phyloP scores from a whole-genome alignment of 352 stramenopile species.

The Phytophthora constricta region DNA sequence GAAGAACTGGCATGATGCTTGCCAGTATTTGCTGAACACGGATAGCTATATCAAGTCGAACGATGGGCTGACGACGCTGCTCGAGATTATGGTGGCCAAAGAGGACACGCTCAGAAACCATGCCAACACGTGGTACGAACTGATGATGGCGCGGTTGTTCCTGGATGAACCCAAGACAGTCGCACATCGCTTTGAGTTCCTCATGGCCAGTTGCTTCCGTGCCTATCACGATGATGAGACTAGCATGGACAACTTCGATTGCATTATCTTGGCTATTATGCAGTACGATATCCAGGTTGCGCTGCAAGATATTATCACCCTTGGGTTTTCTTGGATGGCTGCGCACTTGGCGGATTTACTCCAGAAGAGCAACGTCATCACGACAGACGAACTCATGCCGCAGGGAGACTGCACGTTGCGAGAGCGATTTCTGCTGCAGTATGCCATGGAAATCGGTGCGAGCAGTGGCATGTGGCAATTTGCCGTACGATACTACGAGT shows the following conservation, averaged over 20 bases:
- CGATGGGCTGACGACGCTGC: constrained; percentile 51
- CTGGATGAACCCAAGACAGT: constrained; percentile 80
- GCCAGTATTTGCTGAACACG: constrained; percentile 60
- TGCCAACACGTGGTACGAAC: constrained; percentile 72
- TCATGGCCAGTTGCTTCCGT: constrained; percentile 80
- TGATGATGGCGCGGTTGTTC: constrained; percentile 82
- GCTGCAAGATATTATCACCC: constrained; percentile 64
- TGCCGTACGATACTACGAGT: constrained; percentile 65
- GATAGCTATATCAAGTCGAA: constrained; percentile 61
- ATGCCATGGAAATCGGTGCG: constrained; percentile 68
- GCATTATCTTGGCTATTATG: constrained; percentile 80
- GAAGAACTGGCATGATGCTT: constrained; percentile 73
- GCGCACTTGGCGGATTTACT: constrained; percentile 73
- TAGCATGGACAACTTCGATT: constrained; percentile 82
- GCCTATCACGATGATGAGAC: constrained; percentile 46
- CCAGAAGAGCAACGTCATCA: constrained; percentile 57
- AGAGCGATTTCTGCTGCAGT: constrained; percentile 71
- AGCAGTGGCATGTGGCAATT: constrained; percentile 76
- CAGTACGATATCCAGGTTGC: constrained; percentile 78
- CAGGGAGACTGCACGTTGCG: constrained; percentile 55
- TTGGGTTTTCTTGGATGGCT: constrained; percentile 82
- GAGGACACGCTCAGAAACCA: constrained; percentile 47
- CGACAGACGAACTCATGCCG: constrained; percentile 49
- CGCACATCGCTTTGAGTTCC: constrained; percentile 77
- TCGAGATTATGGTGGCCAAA: constrained; percentile 66